Evolutionary conservation across 2,329 filamentous ascomycete species (phyloP).

Genomic region (Graphilbum ipis-grandicollis): DNA sequence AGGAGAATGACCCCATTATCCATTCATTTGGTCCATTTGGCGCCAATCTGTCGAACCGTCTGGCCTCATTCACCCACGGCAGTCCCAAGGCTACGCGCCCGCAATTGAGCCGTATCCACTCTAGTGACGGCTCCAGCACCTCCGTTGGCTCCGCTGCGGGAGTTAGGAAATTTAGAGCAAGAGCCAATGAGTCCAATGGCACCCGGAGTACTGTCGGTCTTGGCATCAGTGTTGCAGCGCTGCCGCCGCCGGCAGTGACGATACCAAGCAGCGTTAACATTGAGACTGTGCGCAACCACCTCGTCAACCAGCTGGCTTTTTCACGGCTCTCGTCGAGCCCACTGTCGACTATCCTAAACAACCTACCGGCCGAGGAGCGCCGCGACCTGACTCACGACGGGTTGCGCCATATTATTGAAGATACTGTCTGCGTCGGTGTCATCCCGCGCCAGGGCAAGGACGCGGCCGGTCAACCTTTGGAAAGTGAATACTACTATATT

Average conservation of each 20-base stretch:
- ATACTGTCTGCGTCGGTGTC: conserved; percentile 65
- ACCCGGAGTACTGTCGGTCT: conserved; percentile 4
- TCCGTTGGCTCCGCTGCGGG: conserved; percentile 4
- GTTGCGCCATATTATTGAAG: conserved; percentile 56
- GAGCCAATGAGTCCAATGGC: neutral
- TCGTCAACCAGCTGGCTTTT: conserved; percentile 89
- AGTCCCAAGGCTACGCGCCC: conserved; percentile 35
- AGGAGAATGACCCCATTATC: conserved; percentile 87
- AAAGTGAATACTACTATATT: conserved; percentile 95
- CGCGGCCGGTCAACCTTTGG: conserved; percentile 78
- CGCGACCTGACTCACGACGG: conserved; percentile 40
- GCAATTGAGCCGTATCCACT: conserved; percentile 6
- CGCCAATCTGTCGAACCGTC: conserved; percentile 63
- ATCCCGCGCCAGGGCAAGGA: conserved; percentile 88
- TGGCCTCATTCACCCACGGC: conserved; percentile 58
- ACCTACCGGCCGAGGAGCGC: conserved; percentile 55
- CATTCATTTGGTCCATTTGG: conserved; percentile 87
- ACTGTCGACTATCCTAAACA: conserved; percentile 72
- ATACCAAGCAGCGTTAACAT: conserved; percentile 19
- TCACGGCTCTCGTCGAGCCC: conserved; percentile 85
- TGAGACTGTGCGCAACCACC: conserved; percentile 56
- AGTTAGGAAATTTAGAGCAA: neutral
- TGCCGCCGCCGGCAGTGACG: conserved; percentile 4
- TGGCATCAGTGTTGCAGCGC: conserved; percentile 9
- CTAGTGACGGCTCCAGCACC: conserved; percentile 7